Evolutionary conservation across 768 basidiomycete species (phyloP), one percentile per base, ranked within the genome.

Genomic region (Leccinellum rugosiceps): DNA sequence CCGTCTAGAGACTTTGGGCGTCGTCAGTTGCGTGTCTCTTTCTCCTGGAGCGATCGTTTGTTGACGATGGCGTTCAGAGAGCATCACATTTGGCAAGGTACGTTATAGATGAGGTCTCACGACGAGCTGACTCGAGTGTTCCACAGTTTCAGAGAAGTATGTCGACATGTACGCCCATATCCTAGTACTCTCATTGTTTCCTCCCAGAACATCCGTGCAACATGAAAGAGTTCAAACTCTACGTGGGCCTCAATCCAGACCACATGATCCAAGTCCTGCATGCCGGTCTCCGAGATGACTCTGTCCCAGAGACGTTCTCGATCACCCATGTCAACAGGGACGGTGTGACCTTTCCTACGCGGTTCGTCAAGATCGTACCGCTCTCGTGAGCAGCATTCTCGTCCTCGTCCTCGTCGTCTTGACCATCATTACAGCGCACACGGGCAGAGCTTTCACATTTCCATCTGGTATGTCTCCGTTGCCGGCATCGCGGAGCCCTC

Each of bases 1-100:
- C 51, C 80, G 81, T 32, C 74, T 92, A 4, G 83, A 90, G 44
- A 73, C 75, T 4, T 69, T 83, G 32, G 76, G 79, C 26, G 74
- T 92, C 60, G 79, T 92, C 65, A 87, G 90, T 89, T 78, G 78
- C 79, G 76, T 78, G 46, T 57, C 49, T 45, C 23, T 23, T 28
- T 45, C 21, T 23, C 44, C 21, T 23, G 3, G 21, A 45, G 13
- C 44, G 44, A 45, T 45, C 11, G 44, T 45, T 43, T 14, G 21
- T 54, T 65, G 56, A 67, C 48, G 3, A 11, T 58, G 50, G 32
- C 23, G 15, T 14, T n/a, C 49, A 91, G 90, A 84, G 67, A 83
- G 75, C 53, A 83, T 92, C 62, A 90, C 84, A 11, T 92, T 92
- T 72, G 90, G 91, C 64, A 92, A 92, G 81, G 90, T 90, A 54